Percentiles rank a stretch among this genome's conserved stretches.
phyloP scores from a whole-genome alignment of 1,284 basidiomycete genomes.

The Moesziomyces aphidis region DNA sequence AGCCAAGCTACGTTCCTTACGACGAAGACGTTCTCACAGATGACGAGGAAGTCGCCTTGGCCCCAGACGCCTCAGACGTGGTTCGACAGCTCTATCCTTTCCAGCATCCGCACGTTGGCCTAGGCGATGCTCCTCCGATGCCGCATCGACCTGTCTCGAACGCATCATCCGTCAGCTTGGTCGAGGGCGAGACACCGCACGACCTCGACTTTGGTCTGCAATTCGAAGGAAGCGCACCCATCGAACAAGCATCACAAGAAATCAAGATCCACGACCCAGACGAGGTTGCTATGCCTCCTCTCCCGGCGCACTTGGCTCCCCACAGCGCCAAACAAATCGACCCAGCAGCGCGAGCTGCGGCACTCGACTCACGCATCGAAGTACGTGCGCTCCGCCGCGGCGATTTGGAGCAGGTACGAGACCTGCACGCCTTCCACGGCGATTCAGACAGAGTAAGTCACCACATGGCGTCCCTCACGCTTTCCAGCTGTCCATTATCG shows the following conservation, averaged over 20 bases:
- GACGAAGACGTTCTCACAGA: conserved; percentile 44
- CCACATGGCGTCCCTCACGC: conserved; percentile 12
- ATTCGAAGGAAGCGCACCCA: conserved; percentile 15
- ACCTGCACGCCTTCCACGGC: conserved; percentile 61
- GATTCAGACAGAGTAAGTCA: conserved; percentile 61
- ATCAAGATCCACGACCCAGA: conserved; percentile 27
- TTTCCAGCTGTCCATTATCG: conserved; percentile 19
- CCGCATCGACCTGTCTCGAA: conserved; percentile 49
- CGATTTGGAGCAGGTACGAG: conserved; percentile 63
- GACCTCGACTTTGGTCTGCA: conserved; percentile 43
- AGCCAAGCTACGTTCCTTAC: conserved; percentile 47
- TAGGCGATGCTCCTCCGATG: conserved; percentile 9
- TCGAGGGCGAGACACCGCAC: conserved; percentile 47
- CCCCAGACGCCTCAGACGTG: conserved; percentile 19
- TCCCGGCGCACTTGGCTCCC: conserved; percentile 11
- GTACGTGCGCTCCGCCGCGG: conserved; percentile 50
- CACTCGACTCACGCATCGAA: conserved; percentile 58
- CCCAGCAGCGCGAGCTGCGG: conserved; percentile 51
- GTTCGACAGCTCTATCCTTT: conserved; percentile 40
- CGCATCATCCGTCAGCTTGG: conserved; percentile 44
- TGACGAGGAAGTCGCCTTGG: conserved; percentile 23
- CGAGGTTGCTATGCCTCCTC: conserved; percentile 21
- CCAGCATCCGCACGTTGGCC: conserved; percentile 13
- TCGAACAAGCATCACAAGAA: conserved; percentile 11
- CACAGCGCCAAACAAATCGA: conserved; percentile 33